phyloP scores from a whole-genome alignment of 164 flowering plant species.

The Sextonia rubra region DNA sequence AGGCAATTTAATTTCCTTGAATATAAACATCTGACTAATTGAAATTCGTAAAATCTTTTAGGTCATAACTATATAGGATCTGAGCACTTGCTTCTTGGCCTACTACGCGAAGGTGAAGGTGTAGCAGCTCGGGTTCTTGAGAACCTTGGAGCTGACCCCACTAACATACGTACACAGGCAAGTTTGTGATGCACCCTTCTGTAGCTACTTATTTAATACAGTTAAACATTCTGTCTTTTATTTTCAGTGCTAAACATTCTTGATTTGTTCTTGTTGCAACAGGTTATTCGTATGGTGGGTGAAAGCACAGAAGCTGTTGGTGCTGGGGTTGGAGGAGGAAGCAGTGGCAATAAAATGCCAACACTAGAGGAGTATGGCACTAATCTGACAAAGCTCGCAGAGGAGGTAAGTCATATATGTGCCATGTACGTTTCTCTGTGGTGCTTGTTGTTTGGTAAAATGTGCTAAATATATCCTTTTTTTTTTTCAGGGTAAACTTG shows the following conservation, averaged over 20 bases:
- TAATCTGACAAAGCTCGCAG: slow-evolving; percentile 86
- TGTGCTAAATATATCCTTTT: neutral
- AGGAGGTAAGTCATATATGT: slow-evolving; percentile 54
- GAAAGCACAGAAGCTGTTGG: slow-evolving; percentile 69
- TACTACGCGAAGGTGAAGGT: slow-evolving; percentile 97
- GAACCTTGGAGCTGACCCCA: slow-evolving; percentile 90
- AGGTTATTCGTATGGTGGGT: slow-evolving; percentile 93
- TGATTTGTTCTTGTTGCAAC: neutral
- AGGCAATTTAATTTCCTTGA: no score
- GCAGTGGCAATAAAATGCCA: slow-evolving; percentile 63
- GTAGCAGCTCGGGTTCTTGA: slow-evolving; percentile 96
- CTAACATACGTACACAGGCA: slow-evolving; percentile 90
- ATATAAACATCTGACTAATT: neutral
- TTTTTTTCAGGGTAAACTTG: slow-evolving; percentile 73
- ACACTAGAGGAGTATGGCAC: slow-evolving; percentile 60
- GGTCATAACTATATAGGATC: slow-evolving; percentile 96
- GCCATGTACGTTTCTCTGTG: neutral
- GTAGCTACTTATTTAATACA: neutral
- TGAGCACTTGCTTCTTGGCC: slow-evolving; percentile 88
- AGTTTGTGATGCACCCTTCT: slow-evolving; percentile 7
- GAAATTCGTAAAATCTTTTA: slow-evolving; percentile 16
- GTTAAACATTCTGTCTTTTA: neutral
- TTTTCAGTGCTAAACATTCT: neutral
- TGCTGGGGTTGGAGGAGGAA: slow-evolving; percentile 71
- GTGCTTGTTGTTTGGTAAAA: neutral